Evolutionary conservation across 2,329 filamentous ascomycete genomes (phyloP).

Genomic region (Paramyrothecium sp.): DNA sequence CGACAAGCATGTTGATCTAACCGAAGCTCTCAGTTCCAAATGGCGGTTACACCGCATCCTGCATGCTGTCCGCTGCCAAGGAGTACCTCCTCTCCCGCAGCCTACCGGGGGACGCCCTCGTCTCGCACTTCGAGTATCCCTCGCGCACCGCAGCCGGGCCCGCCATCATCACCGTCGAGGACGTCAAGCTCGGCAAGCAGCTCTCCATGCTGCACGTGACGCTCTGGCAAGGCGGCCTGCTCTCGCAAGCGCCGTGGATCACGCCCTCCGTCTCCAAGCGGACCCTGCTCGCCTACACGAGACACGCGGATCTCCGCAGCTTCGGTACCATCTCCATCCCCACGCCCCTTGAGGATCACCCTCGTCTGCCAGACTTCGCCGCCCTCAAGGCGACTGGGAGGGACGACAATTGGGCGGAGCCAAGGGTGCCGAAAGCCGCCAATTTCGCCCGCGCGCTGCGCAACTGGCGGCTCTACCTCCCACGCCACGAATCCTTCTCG

Average conservation of each 20-base stretch:
- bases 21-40: constrained; percentile 36
- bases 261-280: constrained; percentile 24
- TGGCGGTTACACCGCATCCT: constrained; percentile 43
- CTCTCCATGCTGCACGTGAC: constrained; percentile 40
- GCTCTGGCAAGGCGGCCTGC: constrained; percentile 37
- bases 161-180: constrained; percentile 35
- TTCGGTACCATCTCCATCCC: constrained; percentile 26
- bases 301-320: constrained; percentile 23
- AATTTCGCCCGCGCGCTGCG: constrained; percentile 19
- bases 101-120: constrained; percentile 34
- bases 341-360: constrained; percentile 13
- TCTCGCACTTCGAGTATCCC: constrained; percentile 40
- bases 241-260: constrained; percentile 31
- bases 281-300: constrained; percentile 36
- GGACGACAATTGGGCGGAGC: constrained; percentile 14
- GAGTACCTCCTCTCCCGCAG: constrained; percentile 28
- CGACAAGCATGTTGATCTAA: background rate
- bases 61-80: constrained; percentile 34
- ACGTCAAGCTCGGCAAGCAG: constrained; percentile 38
- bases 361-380: constrained; percentile 15
- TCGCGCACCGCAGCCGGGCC: constrained; percentile 34
- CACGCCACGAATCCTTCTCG: constrained; percentile 8
- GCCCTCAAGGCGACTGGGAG: constrained; percentile 1
- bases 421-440: constrained; percentile 12
- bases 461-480: constrained; percentile 29